Evolutionary conservation across 345 rosid species (phyloP), one percentile per base, ranked within the genome.

Genomic region (Cardamine occulta): DNA sequence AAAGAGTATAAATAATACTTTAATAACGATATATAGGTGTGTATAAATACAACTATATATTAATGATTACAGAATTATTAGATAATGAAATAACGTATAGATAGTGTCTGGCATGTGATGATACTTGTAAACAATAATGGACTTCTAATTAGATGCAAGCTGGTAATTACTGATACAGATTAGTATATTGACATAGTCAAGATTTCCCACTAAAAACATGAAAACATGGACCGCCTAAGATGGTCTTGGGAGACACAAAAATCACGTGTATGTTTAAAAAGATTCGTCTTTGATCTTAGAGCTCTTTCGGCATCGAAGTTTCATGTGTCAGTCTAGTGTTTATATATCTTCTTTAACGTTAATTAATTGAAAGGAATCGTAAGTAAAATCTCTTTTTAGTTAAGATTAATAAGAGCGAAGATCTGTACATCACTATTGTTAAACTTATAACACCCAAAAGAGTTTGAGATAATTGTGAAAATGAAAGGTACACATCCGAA

Each of bases 231-330:
- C 72, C 72, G 76, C 54, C 19, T 64, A 71, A 58, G 65, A 65
- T 71, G 80, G 80, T 77, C 67, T 77, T 56, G 80, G 73, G 73
- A 11, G 47, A 49, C 54, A 63, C 75, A 76, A 76, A 55, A 63
- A 76, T 76, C 80, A 76, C 80, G 80, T 76, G 80, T 32, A 70
- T 63, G 51, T 18, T 69, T 45, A 13, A 17, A 63, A 63, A 70
- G 80, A 76, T 76, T 63, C 76, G 66, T 37, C 61, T 47, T 77
- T 64, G 80, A 65, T 71, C 67, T 63, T 71, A 56, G 66, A 70
- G 76, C 75, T 76, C 44, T 44, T 76, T 70, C n/a, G 47, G 79
- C 48, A 76, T 76, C 80, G 80, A 76, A 76, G 80, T 70, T 76
- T 76, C 80, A 77, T 71, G 62, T 77, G 80, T 77, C 80, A 76